Base-by-base conservation (phyloP, 257 asterid species). In the Gardenia jasminoides region DNA sequence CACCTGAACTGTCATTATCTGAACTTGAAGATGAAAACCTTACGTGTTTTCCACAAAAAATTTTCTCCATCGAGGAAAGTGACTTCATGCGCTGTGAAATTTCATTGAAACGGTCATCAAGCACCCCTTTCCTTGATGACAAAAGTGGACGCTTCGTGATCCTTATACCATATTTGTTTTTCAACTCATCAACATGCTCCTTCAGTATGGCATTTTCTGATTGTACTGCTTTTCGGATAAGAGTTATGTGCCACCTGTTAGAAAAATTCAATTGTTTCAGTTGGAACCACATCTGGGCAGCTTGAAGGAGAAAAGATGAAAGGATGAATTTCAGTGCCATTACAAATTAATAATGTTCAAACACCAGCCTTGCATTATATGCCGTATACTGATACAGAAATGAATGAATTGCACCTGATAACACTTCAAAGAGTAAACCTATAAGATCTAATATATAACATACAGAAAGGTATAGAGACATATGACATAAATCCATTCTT, bases 21-120 rank as follows among this genome's bases (percentile, higher is more conserved):
- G 99, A 93, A 87, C 92, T 89, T 16, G 96, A 88, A 33, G 92
- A 88, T 74, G 79, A 31, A 74, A 96, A 91, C 69, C 88, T 84
- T 75, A 56, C 84, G 87, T 96, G 98, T 83, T 81, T 89, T 68
- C 99, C 99, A 76, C 88, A 82, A 82, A 86, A 88, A 56, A 82
- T 82, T 76, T 81, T 75, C 79, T 77, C 83, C 54, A 62, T 85
- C 1, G 92, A 81, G 48, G 98, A 87, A 82, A 91, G 87, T 48
- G 89, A 70, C 80, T 90, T 86, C 85, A 93, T 68, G 13, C 92
- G 97, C 81, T 90, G 79, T 65, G 97, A 84, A 75, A 95, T 86
- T 67, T 83, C 80, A 76, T 76, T 76, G 82, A 92, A 93, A 80
- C 89, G 88, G 47, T 89, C 93, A 84, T 95, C 98, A 88, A 92